Evolutionary conservation across 768 basidiomycete species (phyloP).

Genomic region (Rhizopogon vulgaris): DNA sequence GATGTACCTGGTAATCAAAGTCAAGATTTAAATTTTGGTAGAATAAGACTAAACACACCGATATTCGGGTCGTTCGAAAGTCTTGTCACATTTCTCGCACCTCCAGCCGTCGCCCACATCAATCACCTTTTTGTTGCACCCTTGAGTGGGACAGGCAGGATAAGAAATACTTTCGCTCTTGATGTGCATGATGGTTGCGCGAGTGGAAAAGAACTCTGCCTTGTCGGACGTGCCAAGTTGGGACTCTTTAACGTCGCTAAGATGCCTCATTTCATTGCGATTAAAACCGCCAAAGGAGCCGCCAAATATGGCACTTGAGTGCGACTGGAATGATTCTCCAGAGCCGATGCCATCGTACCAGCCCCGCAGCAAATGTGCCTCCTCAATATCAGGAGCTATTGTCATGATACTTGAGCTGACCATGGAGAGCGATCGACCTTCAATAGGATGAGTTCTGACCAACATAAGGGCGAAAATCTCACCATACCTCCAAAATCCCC

Average conservation of each 20-base stretch:
- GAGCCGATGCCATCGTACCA: conserved; percentile 83
- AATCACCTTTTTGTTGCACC: conserved; percentile 88
- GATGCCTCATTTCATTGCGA: conserved; percentile 63
- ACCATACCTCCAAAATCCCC: conserved; percentile 78
- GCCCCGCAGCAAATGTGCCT: conserved; percentile 79
- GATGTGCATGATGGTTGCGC: conserved; percentile 86
- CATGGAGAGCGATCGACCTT: conserved; percentile 83
- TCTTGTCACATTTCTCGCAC: conserved; percentile 89
- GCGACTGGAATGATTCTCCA: conserved; percentile 62
- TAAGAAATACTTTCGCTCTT: conserved; percentile 79
- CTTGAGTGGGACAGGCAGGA: conserved; percentile 76
- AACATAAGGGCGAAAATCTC: conserved; percentile 4
- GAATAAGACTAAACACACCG: conserved; percentile 45
- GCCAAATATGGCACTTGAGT: conserved; percentile 40
- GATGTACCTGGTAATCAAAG: conserved; percentile 50
- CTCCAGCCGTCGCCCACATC: conserved; percentile 68
- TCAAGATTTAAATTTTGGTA: neutral
- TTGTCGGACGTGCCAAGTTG: conserved; percentile 74
- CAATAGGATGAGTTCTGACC: conserved; percentile 4
- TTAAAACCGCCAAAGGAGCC: conserved; percentile 47
- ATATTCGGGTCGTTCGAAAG: conserved; percentile 65
- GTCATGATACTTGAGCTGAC: conserved; percentile 73
- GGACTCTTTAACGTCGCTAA: conserved; percentile 74
- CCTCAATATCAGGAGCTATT: conserved; percentile 89
- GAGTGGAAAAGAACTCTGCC: conserved; percentile 70